Evolutionary conservation across 768 basidiomycete species (phyloP), one percentile per base, ranked within the genome.

Genomic region (Asterophora parasitica): DNA sequence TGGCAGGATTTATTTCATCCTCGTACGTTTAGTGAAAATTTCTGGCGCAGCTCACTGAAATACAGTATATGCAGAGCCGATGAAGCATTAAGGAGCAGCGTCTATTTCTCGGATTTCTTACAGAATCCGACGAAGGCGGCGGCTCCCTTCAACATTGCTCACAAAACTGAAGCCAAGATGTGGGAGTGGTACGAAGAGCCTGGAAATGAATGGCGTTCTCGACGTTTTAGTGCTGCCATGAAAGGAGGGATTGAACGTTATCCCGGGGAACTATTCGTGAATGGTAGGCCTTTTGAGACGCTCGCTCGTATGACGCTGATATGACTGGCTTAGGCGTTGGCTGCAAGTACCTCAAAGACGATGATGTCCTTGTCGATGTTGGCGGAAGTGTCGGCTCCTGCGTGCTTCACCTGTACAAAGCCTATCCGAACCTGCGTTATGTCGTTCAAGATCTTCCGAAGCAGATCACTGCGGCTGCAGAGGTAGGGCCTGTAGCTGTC

Each of bases 361-460:
- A 50, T 7, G 51, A 52, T 15, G 41, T 58, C 15, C 43, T 66
- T 12, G 66, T 68, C 4, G 66, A 68, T 30, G 65, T 73, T 4
- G 72, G 71, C 6, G 70, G 70, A 11, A 62, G 65, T 32, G 48
- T 65, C 13, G 71, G 71, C 1, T 56, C 60, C 7, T 54, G 61
- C 6, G 60, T 64, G 0, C 50, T 70, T n/a, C 52, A 52, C 9
- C 36, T 72, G 15, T 51, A 58, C 2, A 62, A 65, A 39, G 58
- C 51, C 2, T 63, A 59, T 50, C 63, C 65, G 7, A 56, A 68
- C 20, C 50, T 70, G 10, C 57, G 58, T 13, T 66, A 63, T 35
- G 51, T 70, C 27, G 59, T 71, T 12, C 70, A 74, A 51, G 72
- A 71, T 53, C 61, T 66, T 4, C 56, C 53, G 7, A 52, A 51